phyloP scores from a whole-genome alignment of 352 stramenopile genomes.

The Phytophthora niederhauseri region DNA sequence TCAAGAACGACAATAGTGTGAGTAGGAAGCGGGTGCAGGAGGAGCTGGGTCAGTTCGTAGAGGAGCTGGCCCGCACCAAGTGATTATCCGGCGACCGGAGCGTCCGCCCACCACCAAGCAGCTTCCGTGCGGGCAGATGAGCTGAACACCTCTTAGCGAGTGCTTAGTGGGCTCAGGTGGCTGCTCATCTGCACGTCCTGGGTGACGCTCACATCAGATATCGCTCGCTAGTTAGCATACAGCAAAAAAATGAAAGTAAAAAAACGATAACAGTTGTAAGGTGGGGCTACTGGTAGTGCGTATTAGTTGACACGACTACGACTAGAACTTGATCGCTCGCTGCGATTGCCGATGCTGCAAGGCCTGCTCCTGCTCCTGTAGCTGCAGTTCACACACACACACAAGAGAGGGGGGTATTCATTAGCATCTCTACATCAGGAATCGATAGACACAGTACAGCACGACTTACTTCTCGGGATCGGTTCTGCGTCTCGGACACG shows the following conservation, averaged over 20 bases:
- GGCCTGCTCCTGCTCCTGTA: slow-evolving; percentile 58
- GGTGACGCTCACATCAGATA: slow-evolving; percentile 15
- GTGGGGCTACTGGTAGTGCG: background rate
- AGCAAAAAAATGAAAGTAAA: slow-evolving; percentile 21
- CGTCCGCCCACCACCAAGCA: slow-evolving; percentile 11
- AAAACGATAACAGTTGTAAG: background rate
- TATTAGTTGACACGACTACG: background rate
- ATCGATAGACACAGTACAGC: too few relatives aligned
- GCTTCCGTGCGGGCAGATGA: slow-evolving; percentile 10
- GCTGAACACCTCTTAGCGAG: slow-evolving; percentile 24
- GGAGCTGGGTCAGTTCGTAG: slow-evolving; percentile 75
- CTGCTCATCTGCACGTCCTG: slow-evolving; percentile 16
- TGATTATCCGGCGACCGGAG: slow-evolving; percentile 33
- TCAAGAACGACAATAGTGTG: slow-evolving; percentile 79
- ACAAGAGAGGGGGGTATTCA: too few relatives aligned
- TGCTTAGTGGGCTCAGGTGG: slow-evolving; percentile 23
- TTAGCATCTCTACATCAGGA: background rate
- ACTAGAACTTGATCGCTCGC: slow-evolving; percentile 39
- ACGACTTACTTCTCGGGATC: slow-evolving; percentile 63
- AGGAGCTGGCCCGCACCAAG: slow-evolving; percentile 73
- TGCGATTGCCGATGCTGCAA: slow-evolving; percentile 43
- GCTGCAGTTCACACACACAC: slow-evolving; percentile 23
- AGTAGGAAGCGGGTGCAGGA: slow-evolving; percentile 71
- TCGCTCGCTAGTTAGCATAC: slow-evolving; percentile 37
- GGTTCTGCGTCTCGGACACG: slow-evolving; percentile 71